Evolutionary conservation across 805 yeast species (phyloP).

Genomic region (Kodamaea fukazawae): DNA sequence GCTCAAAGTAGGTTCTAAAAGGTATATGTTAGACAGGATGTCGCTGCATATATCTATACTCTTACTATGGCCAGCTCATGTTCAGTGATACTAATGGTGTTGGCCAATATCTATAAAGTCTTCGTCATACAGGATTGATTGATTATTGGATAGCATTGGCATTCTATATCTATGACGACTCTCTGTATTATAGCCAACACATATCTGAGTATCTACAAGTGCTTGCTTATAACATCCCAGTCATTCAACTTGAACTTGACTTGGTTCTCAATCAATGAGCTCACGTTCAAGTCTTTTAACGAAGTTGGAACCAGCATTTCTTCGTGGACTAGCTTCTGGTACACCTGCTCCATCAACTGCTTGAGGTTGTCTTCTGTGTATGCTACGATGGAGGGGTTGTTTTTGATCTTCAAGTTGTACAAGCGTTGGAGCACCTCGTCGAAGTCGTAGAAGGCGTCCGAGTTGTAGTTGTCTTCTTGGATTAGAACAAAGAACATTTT

Average conservation of each 20-base stretch:
- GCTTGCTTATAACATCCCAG: conserved; percentile 29
- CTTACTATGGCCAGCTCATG: too few relatives aligned
- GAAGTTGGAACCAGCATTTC: conserved; percentile 16
- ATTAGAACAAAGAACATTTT: conserved; percentile 22
- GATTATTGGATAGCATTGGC: too few relatives aligned
- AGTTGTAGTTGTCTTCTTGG: conserved; percentile 15
- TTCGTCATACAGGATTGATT: too few relatives aligned
- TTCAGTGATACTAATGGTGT: too few relatives aligned
- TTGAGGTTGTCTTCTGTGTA: conserved; percentile 19
- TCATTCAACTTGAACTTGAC: conserved; percentile 28
- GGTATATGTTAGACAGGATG: too few relatives aligned
- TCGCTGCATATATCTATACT: too few relatives aligned
- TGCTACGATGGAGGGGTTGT: conserved; percentile 2
- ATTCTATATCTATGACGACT: too few relatives aligned
- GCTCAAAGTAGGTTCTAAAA: too few relatives aligned
- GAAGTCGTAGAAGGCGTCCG: conserved; percentile 16
- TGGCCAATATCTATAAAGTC: too few relatives aligned
- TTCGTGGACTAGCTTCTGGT: conserved; percentile 22
- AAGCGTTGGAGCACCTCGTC: conserved; percentile 17
- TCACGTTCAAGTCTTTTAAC: conserved; percentile 22
- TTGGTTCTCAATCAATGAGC: conserved; percentile 23
- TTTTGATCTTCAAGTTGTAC: conserved; percentile 4
- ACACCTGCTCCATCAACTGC: conserved; percentile 31
- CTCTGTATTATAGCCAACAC: too few relatives aligned
- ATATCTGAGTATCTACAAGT: too few relatives aligned